Base-by-base conservation (phyloP, 129 eudicot genomes). In the Smallanthus sonchifolius region DNA sequence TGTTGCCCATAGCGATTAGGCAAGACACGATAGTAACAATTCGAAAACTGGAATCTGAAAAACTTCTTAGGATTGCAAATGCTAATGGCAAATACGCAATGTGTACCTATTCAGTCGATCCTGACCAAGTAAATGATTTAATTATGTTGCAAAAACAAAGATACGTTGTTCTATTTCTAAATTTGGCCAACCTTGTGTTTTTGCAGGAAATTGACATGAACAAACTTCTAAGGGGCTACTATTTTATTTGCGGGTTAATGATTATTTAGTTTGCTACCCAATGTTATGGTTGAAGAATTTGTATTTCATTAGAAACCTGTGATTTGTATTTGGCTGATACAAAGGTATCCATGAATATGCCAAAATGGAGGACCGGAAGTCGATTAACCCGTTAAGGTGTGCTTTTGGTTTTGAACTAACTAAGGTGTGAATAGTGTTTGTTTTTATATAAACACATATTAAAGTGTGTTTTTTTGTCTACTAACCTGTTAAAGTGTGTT, bases 1-100 rank as follows among this genome's bases (percentile, higher is more conserved):
- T 94, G 76, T 76, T 94, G 81, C 99, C 99, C 10, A 94, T 94
- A 97, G 99, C 99, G 2, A 94, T 94, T 72, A 76, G 96, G 69
- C 99, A 91, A 77, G 99, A 94, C 74, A 90, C 99, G 0, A 91
- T 94, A 38, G 97, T 94, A 64, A 97, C 97, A 0, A 88, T 94
- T 38, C 76, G 97, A 14, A 94, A 91, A 77, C 68, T 72, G 16
- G 87, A 88, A 3, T 65, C 90, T 30, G 87, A 88, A 69, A 88
- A 88, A 72, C 59, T 83, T 67, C 81, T 94, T 71, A 80, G 85
- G 57, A 86, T 94, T 72, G 97, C 89, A 5, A 94, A 94, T 85
- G 92, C 91, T 15, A 90, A 73, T 77, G 97, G 90, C 32, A 91
- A 94, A 82, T 94, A 94, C 66, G 11, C 89, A 10, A 43, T 88